Evolutionary conservation across 2,329 filamentous ascomycete species (phyloP), one percentile per base, ranked within the genome.

Genomic region (Neophaeococcomyces mojaviensis): DNA sequence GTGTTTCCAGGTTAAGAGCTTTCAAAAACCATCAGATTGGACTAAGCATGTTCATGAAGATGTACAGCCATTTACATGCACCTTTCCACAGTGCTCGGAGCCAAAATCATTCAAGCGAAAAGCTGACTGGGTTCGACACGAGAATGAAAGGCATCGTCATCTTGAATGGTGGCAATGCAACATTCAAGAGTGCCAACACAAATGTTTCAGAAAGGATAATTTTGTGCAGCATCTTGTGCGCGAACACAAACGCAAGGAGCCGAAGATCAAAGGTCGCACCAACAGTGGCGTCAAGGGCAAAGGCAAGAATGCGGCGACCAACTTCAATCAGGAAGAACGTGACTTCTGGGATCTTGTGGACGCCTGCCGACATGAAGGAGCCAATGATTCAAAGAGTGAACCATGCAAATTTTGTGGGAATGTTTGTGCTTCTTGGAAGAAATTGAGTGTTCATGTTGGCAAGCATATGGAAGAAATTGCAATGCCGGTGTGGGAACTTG

Each of bases 21-120:
- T 92, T 57, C 79, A 82, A 57, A 95, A 95, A 64, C 89, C 88
- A 13, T 95, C 88, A 0, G 89, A 96, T 64, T 96, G 89, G 89
- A 94, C 88, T 1, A 95, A 96, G 63, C 89, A 96, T 59, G 86
- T 96, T 1, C 87, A 94, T 57, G 89, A 95, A 65, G 89, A 96
- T 61, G 80, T 95, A 1, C 86, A 92, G 61, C 89, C 89, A 0
- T 95, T 95, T 56, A 94, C 87, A 2, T 96, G 89, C 65, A 95
- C 88, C 0, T 95, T 90, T 69, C 80, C 84, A 2, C 75, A 79
- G 41, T 95, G 89, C 61, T 77, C 78, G 7, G 88, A 94, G 39
- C 81, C 86, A 15, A 94, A 94, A 65, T 88, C 87, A 30, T 96
- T 95, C 72, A 95, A 95, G 67, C 79, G 88, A 39, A 96, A 95